Conservation (phyloP, 345 rosid genomes). For the Lenwebbia sp. region DNA sequence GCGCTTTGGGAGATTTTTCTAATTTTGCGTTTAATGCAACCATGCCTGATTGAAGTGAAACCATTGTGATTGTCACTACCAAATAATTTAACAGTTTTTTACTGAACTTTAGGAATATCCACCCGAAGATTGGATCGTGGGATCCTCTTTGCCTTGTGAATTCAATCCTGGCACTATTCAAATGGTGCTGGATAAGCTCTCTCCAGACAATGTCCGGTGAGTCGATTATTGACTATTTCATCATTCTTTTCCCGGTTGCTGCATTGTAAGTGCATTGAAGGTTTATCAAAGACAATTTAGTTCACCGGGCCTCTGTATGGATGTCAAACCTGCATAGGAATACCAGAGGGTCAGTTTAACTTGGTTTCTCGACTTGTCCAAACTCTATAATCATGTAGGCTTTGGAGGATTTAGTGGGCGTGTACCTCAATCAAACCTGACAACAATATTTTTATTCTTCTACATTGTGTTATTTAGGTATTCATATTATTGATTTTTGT, state of each 20-base stretch:
- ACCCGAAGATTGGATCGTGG: conserved; percentile 74
- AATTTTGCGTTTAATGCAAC: neutral
- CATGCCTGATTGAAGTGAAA: neutral
- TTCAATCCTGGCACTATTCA: conserved; percentile 52
- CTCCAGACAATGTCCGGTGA: conserved; percentile 58
- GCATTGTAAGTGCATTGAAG: neutral
- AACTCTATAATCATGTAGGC: neutral
- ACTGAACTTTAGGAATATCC: conserved; percentile 45
- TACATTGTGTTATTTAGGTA: neutral
- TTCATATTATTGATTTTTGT: neutral
- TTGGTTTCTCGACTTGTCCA: neutral
- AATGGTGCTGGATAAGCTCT: conserved; percentile 53
- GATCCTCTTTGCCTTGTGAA: conserved; percentile 60
- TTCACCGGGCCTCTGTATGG: neutral
- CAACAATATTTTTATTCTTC: neutral
- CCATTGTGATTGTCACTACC: neutral
- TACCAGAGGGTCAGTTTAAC: neutral
- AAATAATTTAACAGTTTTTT: neutral
- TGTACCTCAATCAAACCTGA: neutral
- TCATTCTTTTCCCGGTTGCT: neutral
- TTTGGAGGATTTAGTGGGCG: neutral
- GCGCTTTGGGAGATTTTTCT: neutral
- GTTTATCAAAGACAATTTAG: neutral
- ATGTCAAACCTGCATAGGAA: neutral
- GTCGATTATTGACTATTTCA: conserved; percentile 1